phyloP scores from a whole-genome alignment of 1,139 yeast species.

The Zygoascus meyerae region DNA sequence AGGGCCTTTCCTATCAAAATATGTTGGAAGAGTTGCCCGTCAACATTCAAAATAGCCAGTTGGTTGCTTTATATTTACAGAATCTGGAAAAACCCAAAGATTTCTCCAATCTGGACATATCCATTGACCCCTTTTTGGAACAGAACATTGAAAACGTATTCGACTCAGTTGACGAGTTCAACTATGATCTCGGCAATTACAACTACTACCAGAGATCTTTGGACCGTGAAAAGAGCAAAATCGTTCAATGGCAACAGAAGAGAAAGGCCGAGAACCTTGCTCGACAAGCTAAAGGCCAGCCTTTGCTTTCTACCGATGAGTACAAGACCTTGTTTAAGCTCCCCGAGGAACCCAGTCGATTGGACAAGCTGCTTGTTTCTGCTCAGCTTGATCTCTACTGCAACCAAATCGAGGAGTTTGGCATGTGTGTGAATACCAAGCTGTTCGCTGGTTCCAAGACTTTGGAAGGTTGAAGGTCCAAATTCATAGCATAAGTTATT shows the following conservation, averaged over 20 bases:
- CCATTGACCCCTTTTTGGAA: conserved; percentile 39
- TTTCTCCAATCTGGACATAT: conserved; percentile 36
- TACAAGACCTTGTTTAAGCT: conserved; percentile 64
- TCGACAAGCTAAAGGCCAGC: conserved; percentile 51
- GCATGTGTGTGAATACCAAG: conserved; percentile 55
- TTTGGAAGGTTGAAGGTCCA: background rate
- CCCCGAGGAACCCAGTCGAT: conserved; percentile 72
- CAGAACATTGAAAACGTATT: conserved; percentile 60
- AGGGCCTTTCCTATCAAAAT: conserved; percentile 60
- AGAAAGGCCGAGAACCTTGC: conserved; percentile 63
- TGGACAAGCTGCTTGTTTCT: conserved; percentile 64
- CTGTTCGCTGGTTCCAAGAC: conserved; percentile 50
- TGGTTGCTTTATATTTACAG: conserved; percentile 41
- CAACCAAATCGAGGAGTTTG: conserved; percentile 58
- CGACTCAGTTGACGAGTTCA: conserved; percentile 71
- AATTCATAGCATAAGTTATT: background rate
- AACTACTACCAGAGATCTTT: conserved; percentile 72
- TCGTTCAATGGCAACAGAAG: conserved; percentile 70
- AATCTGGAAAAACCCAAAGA: conserved; percentile 22
- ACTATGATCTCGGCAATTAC: conserved; percentile 76
- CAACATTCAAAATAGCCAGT: conserved; percentile 54
- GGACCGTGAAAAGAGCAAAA: conserved; percentile 64
- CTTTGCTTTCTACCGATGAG: conserved; percentile 49
- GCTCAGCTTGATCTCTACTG: conserved; percentile 68
- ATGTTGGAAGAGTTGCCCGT: conserved; percentile 71